A percentile compares a stretch with the other conserved stretches of the same genome.
Evolutionary conservation across 176 grass and related monocot species (phyloP).

Genomic region (Oryza nivara): DNA sequence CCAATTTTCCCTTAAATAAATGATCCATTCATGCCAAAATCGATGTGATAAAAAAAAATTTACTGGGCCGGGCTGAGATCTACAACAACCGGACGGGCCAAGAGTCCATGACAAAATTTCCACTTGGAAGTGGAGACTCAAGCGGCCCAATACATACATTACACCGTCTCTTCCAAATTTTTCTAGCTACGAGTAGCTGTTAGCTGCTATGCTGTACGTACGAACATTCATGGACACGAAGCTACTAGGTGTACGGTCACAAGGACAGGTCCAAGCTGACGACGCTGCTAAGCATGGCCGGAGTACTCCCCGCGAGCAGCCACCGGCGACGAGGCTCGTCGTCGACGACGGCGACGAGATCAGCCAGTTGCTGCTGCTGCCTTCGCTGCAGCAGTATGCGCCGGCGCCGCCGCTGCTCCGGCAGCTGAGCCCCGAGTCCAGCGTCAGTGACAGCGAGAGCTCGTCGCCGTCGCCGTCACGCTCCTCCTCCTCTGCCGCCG

Average conservation of each 20-base stretch:
- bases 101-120: not conserved
- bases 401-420: slow-evolving; percentile 10
- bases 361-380: slow-evolving; percentile 25
- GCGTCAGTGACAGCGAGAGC: slow-evolving; percentile 35
- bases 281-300: not conserved
- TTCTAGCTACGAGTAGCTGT: not conserved
- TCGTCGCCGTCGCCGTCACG: not conserved
- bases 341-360: slow-evolving; percentile 23
- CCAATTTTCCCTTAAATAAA: too few relatives aligned
- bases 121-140: not conserved
- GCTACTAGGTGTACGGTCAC: not conserved
- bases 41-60: too few relatives aligned
- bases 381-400: not conserved
- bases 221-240: not conserved
- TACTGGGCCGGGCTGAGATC: not conserved
- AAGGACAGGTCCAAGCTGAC: slow-evolving; percentile 54
- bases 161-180: not conserved
- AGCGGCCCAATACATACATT: not conserved
- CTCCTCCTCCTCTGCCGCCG: not conserved
- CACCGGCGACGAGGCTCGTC: not conserved
- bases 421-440: slow-evolving; percentile 28
- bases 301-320: not conserved
- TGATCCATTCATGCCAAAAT: too few relatives aligned
- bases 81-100: not conserved
- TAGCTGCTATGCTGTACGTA: not conserved